Conservation (phyloP, 2,329 filamentous ascomycete species). For the Ilyonectria robusta region DNA sequence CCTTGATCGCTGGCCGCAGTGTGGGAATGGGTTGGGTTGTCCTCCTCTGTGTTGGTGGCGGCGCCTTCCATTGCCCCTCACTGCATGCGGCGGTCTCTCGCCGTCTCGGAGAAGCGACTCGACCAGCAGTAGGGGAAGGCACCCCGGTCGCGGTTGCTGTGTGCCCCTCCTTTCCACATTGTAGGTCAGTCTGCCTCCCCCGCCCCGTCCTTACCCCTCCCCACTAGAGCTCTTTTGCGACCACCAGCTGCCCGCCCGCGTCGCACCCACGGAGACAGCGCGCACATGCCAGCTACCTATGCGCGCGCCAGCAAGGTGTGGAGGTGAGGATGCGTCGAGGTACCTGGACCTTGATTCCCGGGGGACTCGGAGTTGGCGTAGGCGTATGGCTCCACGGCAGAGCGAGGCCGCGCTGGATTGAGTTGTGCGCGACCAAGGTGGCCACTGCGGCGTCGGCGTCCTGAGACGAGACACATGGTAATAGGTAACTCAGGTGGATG, state of each 20-base stretch:
- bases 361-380: constrained; percentile 7
- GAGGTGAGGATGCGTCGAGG: constrained; percentile 25
- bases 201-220: constrained; percentile 25
- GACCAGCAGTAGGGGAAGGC: constrained; percentile 1
- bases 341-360: constrained; percentile 3
- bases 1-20: constrained; percentile 11
- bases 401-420: neutral
- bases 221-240: constrained; percentile 23
- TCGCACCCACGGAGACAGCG: constrained; percentile 19
- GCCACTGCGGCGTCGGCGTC: neutral
- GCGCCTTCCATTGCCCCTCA: constrained; percentile 26
- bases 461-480: constrained; percentile 16
- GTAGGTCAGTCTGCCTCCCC: constrained; percentile 12
- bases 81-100: constrained; percentile 18
- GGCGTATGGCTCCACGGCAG: neutral
- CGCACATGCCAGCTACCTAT: constrained; percentile 25
- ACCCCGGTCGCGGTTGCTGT: constrained; percentile 10
- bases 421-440: neutral
- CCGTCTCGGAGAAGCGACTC: constrained; percentile 20
- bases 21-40: constrained; percentile 23
- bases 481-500: constrained; percentile 2
- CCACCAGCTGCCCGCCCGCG: constrained; percentile 16
- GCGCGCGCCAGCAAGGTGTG: constrained; percentile 24
- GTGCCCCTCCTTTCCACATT: constrained; percentile 26
- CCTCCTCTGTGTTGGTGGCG: constrained; percentile 24